Evolutionary conservation across 352 stramenopile genomes (phyloP), one percentile per base, ranked within the genome.

Genomic region (Phytopythium delawarense): DNA sequence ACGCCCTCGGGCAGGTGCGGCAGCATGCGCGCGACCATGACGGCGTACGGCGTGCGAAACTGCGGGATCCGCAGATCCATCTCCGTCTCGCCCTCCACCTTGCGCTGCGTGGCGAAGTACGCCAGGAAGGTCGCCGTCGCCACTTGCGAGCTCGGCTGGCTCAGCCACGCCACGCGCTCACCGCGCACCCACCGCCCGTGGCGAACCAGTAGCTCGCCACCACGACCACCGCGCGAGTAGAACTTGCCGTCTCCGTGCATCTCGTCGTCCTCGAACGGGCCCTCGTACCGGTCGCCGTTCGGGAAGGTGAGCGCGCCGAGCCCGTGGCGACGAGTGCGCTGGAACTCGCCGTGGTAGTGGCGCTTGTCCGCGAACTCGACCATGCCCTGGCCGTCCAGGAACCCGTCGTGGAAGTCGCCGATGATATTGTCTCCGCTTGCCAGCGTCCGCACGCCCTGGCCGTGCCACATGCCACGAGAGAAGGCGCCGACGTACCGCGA

Each of bases 201-300:
- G 0, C 85, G 83, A 52, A 89, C 81, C 15, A 94, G 59, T 16
- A 76, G 81, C 57, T 91, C 83, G 8, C 71, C 75, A 7, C 58
- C 70, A 2, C 60, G 63, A 7, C 51, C 40, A 9, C 52, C 37
- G 9, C 79, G 75, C 5, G 76, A 81, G 35, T 81, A 78, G 59
- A 77, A 83, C 18, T 75, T 79, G 11, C 92, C 92, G 40, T 95
- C 81, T 3, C 94, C 94, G 53, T 98, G 82, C 63, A 85, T 88
- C 49, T 86, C 72, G 32, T 95, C 89, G 34, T 94, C 55, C 59
- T 85, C 72, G 62, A 96, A 98, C 39, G 91, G 72, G 7, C 94
- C 94, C 67, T 97, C 88, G 69, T 98, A 98, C 1, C 78, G 76
- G 57, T 97, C 94, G 4, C 92, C 91, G 53, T 92, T 96, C 0